A percentile compares a stretch with the other conserved stretches of the same genome.
These are phyloP conservation scores for Mucor ambiguus DNA, from an alignment of 371 early-diverging fungal species.

Conservation along the genomic window DNA sequence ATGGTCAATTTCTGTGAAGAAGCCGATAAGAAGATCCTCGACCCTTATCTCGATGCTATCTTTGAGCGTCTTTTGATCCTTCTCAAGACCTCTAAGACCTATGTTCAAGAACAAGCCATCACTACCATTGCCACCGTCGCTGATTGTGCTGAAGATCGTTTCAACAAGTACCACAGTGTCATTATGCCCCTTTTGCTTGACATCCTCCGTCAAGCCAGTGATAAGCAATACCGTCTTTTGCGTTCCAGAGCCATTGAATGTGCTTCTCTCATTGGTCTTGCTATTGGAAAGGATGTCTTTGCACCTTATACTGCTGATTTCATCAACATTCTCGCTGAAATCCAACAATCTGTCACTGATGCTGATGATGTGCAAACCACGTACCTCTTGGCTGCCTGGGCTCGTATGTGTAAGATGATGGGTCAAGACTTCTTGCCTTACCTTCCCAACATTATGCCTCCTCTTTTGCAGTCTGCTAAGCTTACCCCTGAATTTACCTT, in stretches of 20 bases:
- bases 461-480: constrained; percentile 83
- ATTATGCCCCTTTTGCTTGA: constrained; percentile 94
- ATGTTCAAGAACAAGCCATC: constrained; percentile 97
- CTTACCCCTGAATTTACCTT: constrained; percentile 93
- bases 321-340: constrained; percentile 76
- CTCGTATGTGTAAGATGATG: constrained; percentile 94
- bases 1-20: constrained; percentile 96
- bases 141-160: constrained; percentile 88
- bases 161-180: constrained; percentile 84
- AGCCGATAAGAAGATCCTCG: constrained; percentile 74
- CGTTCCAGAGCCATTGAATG: constrained; percentile 97
- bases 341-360: constrained; percentile 81
- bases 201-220: constrained; percentile 80
- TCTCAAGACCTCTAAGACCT: constrained; percentile 79
- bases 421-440: constrained; percentile 94
- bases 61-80: constrained; percentile 85
- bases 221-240: constrained; percentile 85
- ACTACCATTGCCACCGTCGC: constrained; percentile 98
- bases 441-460: constrained; percentile 90
- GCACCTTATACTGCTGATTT: constrained; percentile 77
- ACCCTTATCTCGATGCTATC: constrained; percentile 88
- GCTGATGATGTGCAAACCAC: constrained; percentile 90
- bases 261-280: constrained; percentile 87
- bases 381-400: constrained; percentile 95
- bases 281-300: constrained; percentile 91